Base-by-base conservation (phyloP, 352 stramenopile species). In the Thalassiosira mediterranea region DNA sequence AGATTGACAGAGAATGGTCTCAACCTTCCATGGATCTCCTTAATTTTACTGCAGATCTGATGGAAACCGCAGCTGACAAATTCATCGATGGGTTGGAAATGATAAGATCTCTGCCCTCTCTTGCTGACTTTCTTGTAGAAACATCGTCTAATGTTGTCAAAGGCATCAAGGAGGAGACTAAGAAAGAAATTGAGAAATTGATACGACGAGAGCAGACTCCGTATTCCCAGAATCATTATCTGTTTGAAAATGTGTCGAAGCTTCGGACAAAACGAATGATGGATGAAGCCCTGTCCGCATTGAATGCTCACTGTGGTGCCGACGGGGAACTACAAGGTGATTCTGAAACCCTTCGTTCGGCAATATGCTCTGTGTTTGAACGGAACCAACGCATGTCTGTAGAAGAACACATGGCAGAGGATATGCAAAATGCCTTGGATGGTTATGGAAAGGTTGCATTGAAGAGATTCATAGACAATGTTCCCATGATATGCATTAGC, bases 391-490 rank as follows among this genome's bases (percentile, higher is more conserved):
- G 59, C n/a, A 80, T 51, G 57, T 83, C 80, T 25, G 56, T 86
- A 7, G 70, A 88, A 32, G 65, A 88, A 3, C 80, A 90, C 48
- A 84, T 87, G 71, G 78, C 81, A 4, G 79, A 89, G 46, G 82
- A 91, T 40, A 91, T 91, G 86, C 67, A 88, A 42, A 48, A 87
- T 53, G 76, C 88, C 21, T 44, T 91, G 11, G 69, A 84, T 62
- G 51, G 34, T 7, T 91, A 91, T 62, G 83, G 86, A 13, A 83
- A 82, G 46, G 68, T 91, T 38, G 80, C 83, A 19, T 77, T 84
- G 0, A 82, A 86, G 38, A 59, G 86, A 21, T 79, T 90, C 3
- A 65, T 91, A 57, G 86, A 91, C 72, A 75, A 81, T 25, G 75
- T 84, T n/a, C 83, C 83, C 7, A 89, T 90, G 79, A 86, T 89